Conservation (phyloP, 176 grass and related monocot species). For the Zoysia pacifica region DNA sequence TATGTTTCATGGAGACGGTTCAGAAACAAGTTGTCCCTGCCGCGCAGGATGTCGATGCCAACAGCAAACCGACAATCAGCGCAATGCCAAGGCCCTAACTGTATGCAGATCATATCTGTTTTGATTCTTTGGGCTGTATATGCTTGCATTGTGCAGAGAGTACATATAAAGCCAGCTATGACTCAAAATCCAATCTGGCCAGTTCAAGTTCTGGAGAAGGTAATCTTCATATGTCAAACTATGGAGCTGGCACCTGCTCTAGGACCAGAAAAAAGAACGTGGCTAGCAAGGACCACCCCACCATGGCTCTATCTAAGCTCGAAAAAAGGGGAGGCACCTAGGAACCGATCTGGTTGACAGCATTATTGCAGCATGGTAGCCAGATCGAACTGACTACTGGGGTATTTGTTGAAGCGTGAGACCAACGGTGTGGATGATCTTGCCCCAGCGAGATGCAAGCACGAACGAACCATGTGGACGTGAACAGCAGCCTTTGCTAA, state of each 20-base stretch:
- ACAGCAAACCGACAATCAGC: constrained; percentile 23
- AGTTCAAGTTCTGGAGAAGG: neutral
- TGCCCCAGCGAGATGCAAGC: constrained; percentile 33
- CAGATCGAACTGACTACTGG: constrained; percentile 36
- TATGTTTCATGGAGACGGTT: constrained; percentile 24
- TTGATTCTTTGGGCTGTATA: neutral
- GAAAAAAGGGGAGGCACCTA: constrained; percentile 17
- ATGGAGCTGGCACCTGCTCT: constrained; percentile 17
- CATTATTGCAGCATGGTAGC: constrained; percentile 54
- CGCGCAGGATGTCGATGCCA: neutral
- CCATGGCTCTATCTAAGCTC: constrained; percentile 34
- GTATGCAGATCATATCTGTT: constrained; percentile 17
- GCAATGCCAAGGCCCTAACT: constrained; percentile 2
- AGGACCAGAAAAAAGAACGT: constrained; percentile 19
- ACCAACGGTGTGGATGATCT: constrained; percentile 41
- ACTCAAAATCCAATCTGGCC: neutral
- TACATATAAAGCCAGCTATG: neutral
- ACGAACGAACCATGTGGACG: constrained; percentile 54
- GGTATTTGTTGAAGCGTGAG: constrained; percentile 47
- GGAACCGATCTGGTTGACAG: constrained; percentile 47
- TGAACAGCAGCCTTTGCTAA: constrained; percentile 47
- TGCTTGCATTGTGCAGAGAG: neutral
- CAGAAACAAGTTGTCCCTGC: constrained; percentile 22
- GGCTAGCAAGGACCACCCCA: constrained; percentile 27
- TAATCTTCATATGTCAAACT: neutral